Conservation (phyloP, 148 eudicot species). For the Gaultheria prostrata region DNA sequence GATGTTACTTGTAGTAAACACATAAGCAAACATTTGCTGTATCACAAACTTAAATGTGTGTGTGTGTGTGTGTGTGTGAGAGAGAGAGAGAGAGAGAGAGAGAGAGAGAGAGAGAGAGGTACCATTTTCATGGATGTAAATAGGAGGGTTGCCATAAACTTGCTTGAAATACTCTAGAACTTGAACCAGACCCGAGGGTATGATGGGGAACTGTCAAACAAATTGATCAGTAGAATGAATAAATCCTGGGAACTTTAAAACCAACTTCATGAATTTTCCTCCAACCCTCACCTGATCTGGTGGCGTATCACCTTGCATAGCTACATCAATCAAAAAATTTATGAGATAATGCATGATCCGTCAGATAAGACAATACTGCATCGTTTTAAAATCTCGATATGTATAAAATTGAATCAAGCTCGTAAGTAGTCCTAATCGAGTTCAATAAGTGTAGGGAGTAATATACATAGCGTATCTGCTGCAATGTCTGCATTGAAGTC, state of each 20-base stretch:
- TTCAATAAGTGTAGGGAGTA: neutral
- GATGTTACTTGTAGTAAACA: neutral
- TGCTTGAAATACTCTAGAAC: conserved; percentile 44
- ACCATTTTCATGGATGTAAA: conserved; percentile 53
- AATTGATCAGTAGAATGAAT: neutral
- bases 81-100: conserved; percentile 10
- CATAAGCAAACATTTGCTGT: neutral
- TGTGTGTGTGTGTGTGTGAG: no score
- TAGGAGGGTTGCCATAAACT: conserved; percentile 43
- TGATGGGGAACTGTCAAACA: conserved; percentile 26
- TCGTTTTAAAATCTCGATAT: neutral
- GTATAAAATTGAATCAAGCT: neutral
- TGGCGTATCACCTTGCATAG: neutral
- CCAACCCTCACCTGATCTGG: conserved; percentile 17
- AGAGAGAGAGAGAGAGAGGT: conserved; percentile 8
- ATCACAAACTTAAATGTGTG: neutral
- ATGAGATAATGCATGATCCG: neutral
- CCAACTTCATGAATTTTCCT: neutral
- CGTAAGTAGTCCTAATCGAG: neutral
- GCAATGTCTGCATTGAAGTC: conserved; percentile 48
- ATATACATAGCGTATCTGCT: conserved; percentile 31
- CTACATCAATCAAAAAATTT: conserved; percentile 4
- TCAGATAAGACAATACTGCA: neutral
- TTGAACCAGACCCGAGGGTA: conserved; percentile 33
- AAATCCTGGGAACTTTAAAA: neutral